phyloP scores from a whole-genome alignment of 495 filamentous ascomycete species.

The Choiromyces venosus region DNA sequence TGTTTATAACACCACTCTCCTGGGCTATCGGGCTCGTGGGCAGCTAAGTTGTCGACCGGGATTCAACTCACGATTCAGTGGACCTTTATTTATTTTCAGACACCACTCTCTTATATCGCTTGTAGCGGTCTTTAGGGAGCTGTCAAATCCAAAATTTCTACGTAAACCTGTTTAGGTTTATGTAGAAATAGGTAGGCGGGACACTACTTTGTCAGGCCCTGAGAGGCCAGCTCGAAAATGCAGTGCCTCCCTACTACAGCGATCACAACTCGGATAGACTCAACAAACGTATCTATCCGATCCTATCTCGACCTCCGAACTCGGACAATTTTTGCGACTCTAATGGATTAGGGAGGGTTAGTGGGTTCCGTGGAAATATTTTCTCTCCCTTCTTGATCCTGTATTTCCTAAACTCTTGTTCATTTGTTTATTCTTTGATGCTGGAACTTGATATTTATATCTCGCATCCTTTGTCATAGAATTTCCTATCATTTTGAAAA shows the following conservation, averaged over 20 bases:
- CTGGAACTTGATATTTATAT: background rate
- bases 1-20: conserved; percentile 3
- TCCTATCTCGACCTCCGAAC: background rate
- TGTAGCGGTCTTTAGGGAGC: background rate
- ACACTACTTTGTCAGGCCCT: background rate
- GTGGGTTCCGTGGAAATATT: background rate
- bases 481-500: background rate
- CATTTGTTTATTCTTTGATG: background rate
- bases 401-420: background rate
- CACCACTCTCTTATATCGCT: background rate
- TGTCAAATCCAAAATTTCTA: background rate
- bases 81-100: background rate
- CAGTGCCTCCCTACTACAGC: background rate
- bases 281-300: background rate
- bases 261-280: background rate
- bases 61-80: background rate
- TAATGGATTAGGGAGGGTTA: background rate
- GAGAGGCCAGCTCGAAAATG: background rate
- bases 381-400: background rate
- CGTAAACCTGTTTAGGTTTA: background rate
- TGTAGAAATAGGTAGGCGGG: background rate
- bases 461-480: background rate
- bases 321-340: background rate
- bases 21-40: background rate
- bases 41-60: background rate